Evolutionary conservation across 2,329 filamentous ascomycete genomes (phyloP).

Genomic region (Colletotrichum sansevieriae): DNA sequence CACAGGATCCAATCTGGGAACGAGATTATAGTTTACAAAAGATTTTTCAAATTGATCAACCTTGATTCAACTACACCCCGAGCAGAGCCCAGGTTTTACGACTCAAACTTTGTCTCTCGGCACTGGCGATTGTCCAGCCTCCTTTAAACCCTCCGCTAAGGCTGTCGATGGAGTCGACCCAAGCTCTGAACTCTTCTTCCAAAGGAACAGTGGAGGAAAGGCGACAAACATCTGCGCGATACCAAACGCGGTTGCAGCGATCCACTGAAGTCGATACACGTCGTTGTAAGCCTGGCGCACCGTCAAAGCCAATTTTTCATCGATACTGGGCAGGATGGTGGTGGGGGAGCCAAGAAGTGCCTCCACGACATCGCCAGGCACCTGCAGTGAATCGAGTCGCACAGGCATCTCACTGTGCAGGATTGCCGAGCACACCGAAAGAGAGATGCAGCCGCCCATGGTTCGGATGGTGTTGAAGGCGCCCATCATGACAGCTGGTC

Average conservation of each 20-base stretch:
- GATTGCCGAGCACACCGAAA: constrained; percentile 10
- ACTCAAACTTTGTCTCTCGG: too few species aligned
- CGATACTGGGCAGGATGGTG: neutral
- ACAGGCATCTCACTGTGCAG: constrained; percentile 4
- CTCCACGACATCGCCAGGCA: neutral
- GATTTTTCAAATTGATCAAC: too few species aligned
- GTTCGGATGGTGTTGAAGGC: constrained; percentile 6
- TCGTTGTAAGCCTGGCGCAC: constrained; percentile 4
- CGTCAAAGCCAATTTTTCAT: neutral
- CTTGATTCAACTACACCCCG: too few species aligned
- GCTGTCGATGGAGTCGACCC: neutral
- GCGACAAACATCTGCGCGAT: neutral
- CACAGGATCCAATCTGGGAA: too few species aligned
- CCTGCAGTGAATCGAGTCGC: neutral
- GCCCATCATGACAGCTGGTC: constrained; percentile 5
- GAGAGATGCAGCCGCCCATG: constrained; percentile 5
- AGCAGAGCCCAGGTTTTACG: too few species aligned
- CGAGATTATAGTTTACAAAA: too few species aligned
- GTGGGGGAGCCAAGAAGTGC: constrained; percentile 1
- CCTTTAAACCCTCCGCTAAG: too few species aligned
- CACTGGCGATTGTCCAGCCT: too few species aligned
- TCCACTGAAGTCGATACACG: constrained; percentile 5
- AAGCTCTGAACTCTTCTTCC: neutral
- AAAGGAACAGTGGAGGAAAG: neutral
- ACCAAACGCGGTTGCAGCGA: neutral